Evolutionary conservation across 495 filamentous ascomycete species (phyloP).

Genomic region (Penicillium egyptiacum): DNA sequence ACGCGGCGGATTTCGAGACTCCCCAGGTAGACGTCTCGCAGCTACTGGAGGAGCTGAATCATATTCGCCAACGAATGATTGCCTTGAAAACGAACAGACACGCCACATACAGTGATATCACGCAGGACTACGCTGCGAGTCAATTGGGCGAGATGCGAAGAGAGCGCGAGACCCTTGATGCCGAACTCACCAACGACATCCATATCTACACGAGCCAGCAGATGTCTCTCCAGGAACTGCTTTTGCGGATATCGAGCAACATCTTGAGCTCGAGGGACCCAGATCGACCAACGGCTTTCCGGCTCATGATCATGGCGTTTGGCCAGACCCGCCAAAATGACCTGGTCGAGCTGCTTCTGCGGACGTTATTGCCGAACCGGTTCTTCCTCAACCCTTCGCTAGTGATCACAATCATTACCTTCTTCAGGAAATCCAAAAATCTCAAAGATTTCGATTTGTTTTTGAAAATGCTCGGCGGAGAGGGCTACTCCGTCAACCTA

Average conservation of each 20-base stretch:
- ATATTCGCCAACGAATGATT: slow-evolving; percentile 32
- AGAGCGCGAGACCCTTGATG: slow-evolving; percentile 29
- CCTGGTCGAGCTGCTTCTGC: slow-evolving; percentile 39
- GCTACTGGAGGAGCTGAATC: slow-evolving; percentile 36
- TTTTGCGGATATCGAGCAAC: slow-evolving; percentile 40
- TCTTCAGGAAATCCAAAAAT: slow-evolving; percentile 46
- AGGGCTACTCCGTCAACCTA: slow-evolving; percentile 40
- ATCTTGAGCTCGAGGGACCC: slow-evolving; percentile 37
- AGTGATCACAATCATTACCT: slow-evolving; percentile 38
- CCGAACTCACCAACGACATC: slow-evolving; percentile 35
- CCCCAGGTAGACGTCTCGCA: slow-evolving; percentile 35
- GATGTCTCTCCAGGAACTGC: slow-evolving; percentile 40
- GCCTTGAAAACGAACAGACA: slow-evolving; percentile 25
- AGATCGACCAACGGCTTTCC: slow-evolving; percentile 36
- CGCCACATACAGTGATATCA: slow-evolving; percentile 32
- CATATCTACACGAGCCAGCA: slow-evolving; percentile 28
- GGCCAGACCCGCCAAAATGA: slow-evolving; percentile 44
- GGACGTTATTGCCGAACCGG: slow-evolving; percentile 40
- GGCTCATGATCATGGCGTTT: slow-evolving; percentile 41
- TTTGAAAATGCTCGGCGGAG: slow-evolving; percentile 41
- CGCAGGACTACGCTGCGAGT: slow-evolving; percentile 19
- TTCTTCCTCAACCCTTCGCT: slow-evolving; percentile 40
- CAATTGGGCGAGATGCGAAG: slow-evolving; percentile 15
- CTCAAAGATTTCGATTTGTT: slow-evolving; percentile 46
- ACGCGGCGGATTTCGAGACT: slow-evolving; percentile 25